These are phyloP conservation scores for Fomes fomentarius DNA, from an alignment of 1,284 basidiomycete genomes.

Conservation along the genomic window DNA sequence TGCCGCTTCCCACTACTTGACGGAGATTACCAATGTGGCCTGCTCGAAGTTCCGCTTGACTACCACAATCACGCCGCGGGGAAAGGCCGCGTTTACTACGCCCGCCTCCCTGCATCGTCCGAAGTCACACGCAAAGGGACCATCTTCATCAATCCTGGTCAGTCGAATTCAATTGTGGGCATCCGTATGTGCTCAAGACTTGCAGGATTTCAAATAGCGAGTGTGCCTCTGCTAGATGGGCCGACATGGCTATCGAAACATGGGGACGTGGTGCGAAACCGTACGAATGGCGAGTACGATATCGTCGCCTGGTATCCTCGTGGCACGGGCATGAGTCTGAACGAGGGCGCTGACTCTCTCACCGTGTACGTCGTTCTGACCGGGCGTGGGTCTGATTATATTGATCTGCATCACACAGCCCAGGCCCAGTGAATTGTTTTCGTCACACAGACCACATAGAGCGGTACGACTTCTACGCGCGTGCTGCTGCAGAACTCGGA, in stretches of 20 bases:
- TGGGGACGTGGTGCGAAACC: no score
- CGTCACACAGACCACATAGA: neutral
- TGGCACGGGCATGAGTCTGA: conserved; percentile 4
- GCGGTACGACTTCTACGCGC: neutral
- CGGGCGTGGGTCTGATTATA: no score
- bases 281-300: conserved; percentile 6
- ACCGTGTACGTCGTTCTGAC: conserved; percentile 1
- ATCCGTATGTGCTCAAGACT: no score
- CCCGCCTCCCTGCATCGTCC: conserved; percentile 1
- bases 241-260: no score
- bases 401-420: no score
- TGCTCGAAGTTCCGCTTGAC: conserved; percentile 18
- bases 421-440: conserved; percentile 2
- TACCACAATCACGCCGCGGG: conserved; percentile 6
- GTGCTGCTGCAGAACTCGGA: neutral
- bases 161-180: no score
- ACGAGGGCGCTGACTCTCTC: neutral
- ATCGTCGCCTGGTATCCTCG: conserved; percentile 11
- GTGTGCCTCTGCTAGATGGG: no score
- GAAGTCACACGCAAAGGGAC: conserved; percentile 7
- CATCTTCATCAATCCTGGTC: conserved; percentile 15
- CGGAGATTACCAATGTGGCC: conserved; percentile 25
- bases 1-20: conserved; percentile 7
- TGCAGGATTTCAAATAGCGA: no score
- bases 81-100: conserved; percentile 7